These are phyloP conservation scores for Dioscorea dumetorum DNA, from an alignment of 106 monocot species.

Conservation along the genomic window DNA sequence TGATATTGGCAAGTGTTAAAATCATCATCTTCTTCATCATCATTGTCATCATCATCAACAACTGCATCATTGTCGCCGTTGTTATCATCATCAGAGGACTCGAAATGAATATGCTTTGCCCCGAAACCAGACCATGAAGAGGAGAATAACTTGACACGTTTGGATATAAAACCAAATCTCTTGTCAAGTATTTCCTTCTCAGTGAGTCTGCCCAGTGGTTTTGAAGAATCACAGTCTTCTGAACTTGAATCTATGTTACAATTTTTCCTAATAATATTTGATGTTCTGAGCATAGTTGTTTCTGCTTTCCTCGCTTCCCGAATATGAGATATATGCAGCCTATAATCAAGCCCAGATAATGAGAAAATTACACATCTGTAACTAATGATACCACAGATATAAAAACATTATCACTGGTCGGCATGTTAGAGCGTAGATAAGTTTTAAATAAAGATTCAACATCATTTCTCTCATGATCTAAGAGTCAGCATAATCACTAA, in stretches of 20 bases:
- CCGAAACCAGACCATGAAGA: constrained; percentile 26
- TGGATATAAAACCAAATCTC: constrained; percentile 50
- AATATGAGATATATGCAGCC: constrained; percentile 45
- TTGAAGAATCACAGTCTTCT: constrained; percentile 5
- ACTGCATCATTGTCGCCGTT: neutral
- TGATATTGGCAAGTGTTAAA: constrained; percentile 1
- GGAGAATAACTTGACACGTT: constrained; percentile 54
- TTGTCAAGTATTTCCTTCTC: constrained; percentile 55
- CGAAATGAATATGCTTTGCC: constrained; percentile 59
- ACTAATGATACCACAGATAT: no score
- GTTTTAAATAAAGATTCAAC: no score
- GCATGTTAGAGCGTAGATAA: no score
- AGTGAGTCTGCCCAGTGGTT: constrained; percentile 5
- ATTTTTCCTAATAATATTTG: constrained; percentile 10
- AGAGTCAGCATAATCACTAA: no score
- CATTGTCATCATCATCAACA: neutral
- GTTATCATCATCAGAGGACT: constrained; percentile 41
- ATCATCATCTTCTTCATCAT: constrained; percentile 19
- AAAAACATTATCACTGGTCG: no score
- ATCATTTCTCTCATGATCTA: no score
- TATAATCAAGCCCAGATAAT: no score
- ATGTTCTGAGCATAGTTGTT: constrained; percentile 14
- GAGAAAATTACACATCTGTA: no score
- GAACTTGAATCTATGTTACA: neutral
- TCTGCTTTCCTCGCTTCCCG: constrained; percentile 48